Percentiles rank a stretch among this genome's conserved stretches.
phyloP scores from a whole-genome alignment of 2,329 filamentous ascomycete genomes.

The Nemania diffusa region DNA sequence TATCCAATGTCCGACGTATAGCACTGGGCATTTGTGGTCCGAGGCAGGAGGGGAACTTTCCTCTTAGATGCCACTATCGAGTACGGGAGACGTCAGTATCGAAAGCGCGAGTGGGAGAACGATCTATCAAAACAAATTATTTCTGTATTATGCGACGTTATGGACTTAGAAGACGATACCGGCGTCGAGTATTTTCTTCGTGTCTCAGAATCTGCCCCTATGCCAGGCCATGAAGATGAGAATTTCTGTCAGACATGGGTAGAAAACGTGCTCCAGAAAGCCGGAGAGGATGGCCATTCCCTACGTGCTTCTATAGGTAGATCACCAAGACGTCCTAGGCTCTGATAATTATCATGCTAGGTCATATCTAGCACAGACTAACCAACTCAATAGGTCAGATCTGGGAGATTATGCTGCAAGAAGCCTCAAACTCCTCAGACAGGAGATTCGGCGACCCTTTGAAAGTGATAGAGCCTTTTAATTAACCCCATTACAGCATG shows the following conservation, averaged over 20 bases:
- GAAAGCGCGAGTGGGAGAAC: neutral
- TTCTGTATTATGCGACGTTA: slow-evolving; percentile 10
- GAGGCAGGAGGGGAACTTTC: neutral
- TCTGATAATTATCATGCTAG: neutral
- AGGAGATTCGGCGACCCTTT: neutral
- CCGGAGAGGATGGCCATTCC: neutral
- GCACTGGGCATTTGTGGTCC: slow-evolving; percentile 12
- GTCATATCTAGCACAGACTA: neutral
- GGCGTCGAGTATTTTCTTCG: neutral
- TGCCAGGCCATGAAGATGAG: neutral
- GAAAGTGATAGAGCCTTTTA: slow-evolving; percentile 9
- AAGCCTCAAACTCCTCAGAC: neutral
- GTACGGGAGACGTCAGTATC: neutral
- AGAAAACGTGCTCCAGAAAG: neutral
- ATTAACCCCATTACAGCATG: neutral
- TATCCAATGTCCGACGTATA: neutral
- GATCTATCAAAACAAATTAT: neutral
- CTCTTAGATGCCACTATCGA: slow-evolving; percentile 1
- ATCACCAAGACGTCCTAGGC: neutral
- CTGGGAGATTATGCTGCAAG: neutral
- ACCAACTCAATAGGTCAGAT: neutral
- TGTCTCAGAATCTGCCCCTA: slow-evolving; percentile 2
- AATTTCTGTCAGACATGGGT: slow-evolving; percentile 10
- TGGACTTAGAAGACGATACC: slow-evolving; percentile 5
- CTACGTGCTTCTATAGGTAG: slow-evolving; percentile 1